Conservation (phyloP, 176 grass and related monocot genomes). For the Panicum miliaceum region DNA sequence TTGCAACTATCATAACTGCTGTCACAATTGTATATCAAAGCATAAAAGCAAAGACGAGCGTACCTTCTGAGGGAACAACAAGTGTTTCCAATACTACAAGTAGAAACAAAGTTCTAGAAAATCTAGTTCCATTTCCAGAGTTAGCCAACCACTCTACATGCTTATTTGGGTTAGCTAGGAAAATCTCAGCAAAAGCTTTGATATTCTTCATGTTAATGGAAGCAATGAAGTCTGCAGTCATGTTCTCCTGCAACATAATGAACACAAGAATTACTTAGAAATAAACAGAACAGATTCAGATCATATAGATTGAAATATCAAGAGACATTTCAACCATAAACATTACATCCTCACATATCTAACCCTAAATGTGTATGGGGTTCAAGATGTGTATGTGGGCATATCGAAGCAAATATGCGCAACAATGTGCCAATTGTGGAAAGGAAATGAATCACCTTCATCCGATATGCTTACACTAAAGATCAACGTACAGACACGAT, state of each 20-base stretch:
- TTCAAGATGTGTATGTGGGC: slow-evolving; percentile 25
- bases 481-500: background rate
- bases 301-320: slow-evolving; percentile 20
- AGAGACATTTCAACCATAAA: slow-evolving; percentile 4
- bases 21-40: slow-evolving; percentile 33
- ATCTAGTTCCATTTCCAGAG: slow-evolving; percentile 51
- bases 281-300: background rate
- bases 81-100: slow-evolving; percentile 76
- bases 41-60: slow-evolving; percentile 18
- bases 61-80: slow-evolving; percentile 65
- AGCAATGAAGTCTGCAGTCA: slow-evolving; percentile 56
- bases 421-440: background rate
- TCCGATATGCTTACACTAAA: slow-evolving; percentile 25
- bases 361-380: background rate
- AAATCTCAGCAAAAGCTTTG: slow-evolving; percentile 68
- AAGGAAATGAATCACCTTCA: background rate
- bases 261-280: slow-evolving; percentile 25
- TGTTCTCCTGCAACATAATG: slow-evolving; percentile 54
- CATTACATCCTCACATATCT: background rate
- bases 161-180: slow-evolving; percentile 60
- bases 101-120: slow-evolving; percentile 72
- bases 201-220: slow-evolving; percentile 83
- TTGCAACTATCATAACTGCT: slow-evolving; percentile 20
- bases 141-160: slow-evolving; percentile 74
- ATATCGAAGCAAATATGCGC: background rate